Evolutionary conservation across 2,329 filamentous ascomycete species (phyloP), one percentile per base, ranked within the genome.

Genomic region (Chrysosporium keratinophilum): DNA sequence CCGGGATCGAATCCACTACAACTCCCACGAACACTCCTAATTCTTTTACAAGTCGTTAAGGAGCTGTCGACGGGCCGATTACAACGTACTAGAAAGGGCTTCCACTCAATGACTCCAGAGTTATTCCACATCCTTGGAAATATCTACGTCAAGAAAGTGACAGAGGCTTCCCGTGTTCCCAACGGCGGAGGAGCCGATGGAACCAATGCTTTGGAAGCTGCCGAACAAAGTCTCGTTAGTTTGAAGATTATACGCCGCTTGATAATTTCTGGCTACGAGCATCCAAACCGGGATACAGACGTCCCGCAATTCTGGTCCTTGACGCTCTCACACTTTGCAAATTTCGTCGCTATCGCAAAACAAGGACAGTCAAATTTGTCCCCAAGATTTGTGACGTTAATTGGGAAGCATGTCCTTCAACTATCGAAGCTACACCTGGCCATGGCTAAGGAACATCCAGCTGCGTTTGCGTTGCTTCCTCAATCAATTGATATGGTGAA

Each of bases 381-480:
- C 1, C 66, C 71, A 3, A 69, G 72, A 3, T 77, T 82, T 20
- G 78, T 80, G 55, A 78, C 78, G 35, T 65, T 85, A 20, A 73
- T 95, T n/a, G 86, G 87, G 59, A 94, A 89, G 65, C 90, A 96
- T 65, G 75, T 95, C 1, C 72, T 96, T 41, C 90, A 97, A 65
- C 84, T 97, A 48, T 84, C 90, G 2, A 98, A 97, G 69, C 74
- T 98, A 2, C 93, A 97, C 66, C 77, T 94, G 39, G 84, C 88
- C 54, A 91, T 97, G 84, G 82, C 88, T 1, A 81, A 81, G 48
- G 73, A 76, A 4, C 89, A 95, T 66, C 83, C 90, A 1, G 83
- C 86, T 2, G 87, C 88, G 52, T 97, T 96, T 68, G 83, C 84
- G 0, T 76, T 88, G 11, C 77, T 98, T 5, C 88, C 89, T 1